phyloP scores from a whole-genome alignment of 495 filamentous ascomycete species.

The Aspergillus sclerotiicarbonarius region DNA sequence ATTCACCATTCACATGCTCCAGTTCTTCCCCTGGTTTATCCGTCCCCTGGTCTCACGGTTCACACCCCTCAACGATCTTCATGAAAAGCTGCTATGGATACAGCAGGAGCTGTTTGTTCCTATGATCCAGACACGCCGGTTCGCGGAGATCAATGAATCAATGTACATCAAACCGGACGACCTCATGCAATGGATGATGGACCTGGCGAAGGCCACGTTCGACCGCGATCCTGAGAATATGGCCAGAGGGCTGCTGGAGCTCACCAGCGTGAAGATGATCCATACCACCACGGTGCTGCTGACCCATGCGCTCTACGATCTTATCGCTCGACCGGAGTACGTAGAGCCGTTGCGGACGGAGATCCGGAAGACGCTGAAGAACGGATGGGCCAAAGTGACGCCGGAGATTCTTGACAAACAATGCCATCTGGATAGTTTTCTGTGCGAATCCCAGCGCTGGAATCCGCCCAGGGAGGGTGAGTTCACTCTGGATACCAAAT shows the following conservation, averaged over 20 bases:
- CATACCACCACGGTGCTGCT: slow-evolving; percentile 35
- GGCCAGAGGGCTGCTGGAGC: slow-evolving; percentile 27
- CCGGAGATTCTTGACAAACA: slow-evolving; percentile 19
- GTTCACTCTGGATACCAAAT: background rate
- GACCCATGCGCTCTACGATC: slow-evolving; percentile 35
- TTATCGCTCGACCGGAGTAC: slow-evolving; percentile 31
- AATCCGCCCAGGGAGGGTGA: slow-evolving; percentile 35
- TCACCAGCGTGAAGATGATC: slow-evolving; percentile 31
- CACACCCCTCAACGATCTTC: slow-evolving; percentile 30
- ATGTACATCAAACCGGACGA: slow-evolving; percentile 33
- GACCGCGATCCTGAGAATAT: slow-evolving; percentile 24
- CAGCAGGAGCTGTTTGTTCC: slow-evolving; percentile 32
- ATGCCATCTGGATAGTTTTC: slow-evolving; percentile 34
- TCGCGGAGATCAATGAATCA: slow-evolving; percentile 16
- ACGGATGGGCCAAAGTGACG: slow-evolving; percentile 27
- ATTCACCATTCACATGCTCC: slow-evolving; percentile 27
- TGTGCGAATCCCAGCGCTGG: slow-evolving; percentile 37
- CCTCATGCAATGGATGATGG: slow-evolving; percentile 44
- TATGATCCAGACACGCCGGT: slow-evolving; percentile 27
- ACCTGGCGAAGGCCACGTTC: slow-evolving; percentile 24
- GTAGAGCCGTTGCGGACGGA: slow-evolving; percentile 31
- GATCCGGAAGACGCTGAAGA: slow-evolving; percentile 19
- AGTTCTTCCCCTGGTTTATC: slow-evolving; percentile 34
- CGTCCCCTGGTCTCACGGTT: slow-evolving; percentile 32
- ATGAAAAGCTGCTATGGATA: slow-evolving; percentile 20